These are phyloP conservation scores for Crithidia acanthocephali DNA, from an alignment of 208 protist genomes.

Conservation along the genomic window DNA sequence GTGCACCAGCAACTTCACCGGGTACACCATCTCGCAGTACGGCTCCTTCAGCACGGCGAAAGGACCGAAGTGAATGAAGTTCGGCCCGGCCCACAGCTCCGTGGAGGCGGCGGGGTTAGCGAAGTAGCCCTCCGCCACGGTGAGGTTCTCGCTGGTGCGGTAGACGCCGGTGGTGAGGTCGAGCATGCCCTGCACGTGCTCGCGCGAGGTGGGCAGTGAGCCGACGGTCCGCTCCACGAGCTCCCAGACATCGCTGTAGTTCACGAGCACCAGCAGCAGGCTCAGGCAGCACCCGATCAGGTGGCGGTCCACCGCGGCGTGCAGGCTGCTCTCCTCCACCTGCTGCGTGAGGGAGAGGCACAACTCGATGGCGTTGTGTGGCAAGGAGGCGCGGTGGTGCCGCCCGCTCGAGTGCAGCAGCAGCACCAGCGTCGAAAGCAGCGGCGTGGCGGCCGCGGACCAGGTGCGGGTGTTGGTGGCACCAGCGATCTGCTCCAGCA, in stretches of 20 bases:
- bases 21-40: slow-evolving; percentile 50
- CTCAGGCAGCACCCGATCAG: slow-evolving; percentile 57
- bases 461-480: slow-evolving; percentile 39
- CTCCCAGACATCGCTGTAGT: slow-evolving; percentile 71
- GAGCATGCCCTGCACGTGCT: slow-evolving; percentile 50
- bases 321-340: slow-evolving; percentile 30
- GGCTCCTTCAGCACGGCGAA: slow-evolving; percentile 42
- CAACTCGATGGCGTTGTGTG: slow-evolving; percentile 61
- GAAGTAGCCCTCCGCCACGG: slow-evolving; percentile 22
- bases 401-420: slow-evolving; percentile 44
- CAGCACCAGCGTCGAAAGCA: slow-evolving; percentile 56
- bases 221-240: slow-evolving; percentile 51
- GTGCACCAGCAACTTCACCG: slow-evolving; percentile 44
- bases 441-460: slow-evolving; percentile 33
- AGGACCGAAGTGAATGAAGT: slow-evolving; percentile 31
- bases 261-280: slow-evolving; percentile 54
- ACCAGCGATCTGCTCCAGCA: slow-evolving; percentile 41
- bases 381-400: slow-evolving; percentile 43
- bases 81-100: slow-evolving; percentile 10
- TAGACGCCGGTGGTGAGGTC: slow-evolving; percentile 65
- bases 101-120: slow-evolving; percentile 2
- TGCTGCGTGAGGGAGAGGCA: slow-evolving; percentile 57
- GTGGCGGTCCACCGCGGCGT: slow-evolving; percentile 42
- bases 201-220: slow-evolving; percentile 20
- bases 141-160: slow-evolving; percentile 32